Evolutionary conservation across 805 yeast species (phyloP), one percentile per base, ranked within the genome.

Genomic region (Spathaspora hagerdaliae): DNA sequence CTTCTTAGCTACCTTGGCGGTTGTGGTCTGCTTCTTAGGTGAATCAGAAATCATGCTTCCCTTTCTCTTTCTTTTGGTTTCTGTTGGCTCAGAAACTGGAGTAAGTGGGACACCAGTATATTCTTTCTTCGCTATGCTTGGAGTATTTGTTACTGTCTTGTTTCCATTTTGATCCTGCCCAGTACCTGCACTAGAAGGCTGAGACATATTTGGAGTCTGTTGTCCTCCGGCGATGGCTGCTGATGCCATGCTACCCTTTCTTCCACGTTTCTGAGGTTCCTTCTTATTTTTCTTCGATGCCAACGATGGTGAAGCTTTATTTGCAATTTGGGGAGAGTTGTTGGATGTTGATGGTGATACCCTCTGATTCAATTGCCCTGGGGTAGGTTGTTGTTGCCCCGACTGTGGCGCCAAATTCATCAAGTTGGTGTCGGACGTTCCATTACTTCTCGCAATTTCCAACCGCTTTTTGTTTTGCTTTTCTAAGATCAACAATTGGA

Each of bases 401-500:
- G 12, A 44, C 39, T 39, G 34, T 13, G 42, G 44, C 3, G 42
- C 36, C 24, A 43, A 12, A 45, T 35, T 35, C 27, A 27, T 27
- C 14, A 31, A 13, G 13, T 37, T 37, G 6, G 36, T 50, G 43
- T 57, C 58, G 6, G 50, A 43, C 14, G 47, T 50, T 2, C 65
- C 66, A 49, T 53, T 69, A 50, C 63, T 67, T 34, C 81, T 61
- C 5, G 77, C 80, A 43, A 73, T 76, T 53, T 78, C 82, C 41
- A 85, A 67, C 44, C 87, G 74, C 60, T 79, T 81, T 59, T 84
- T 83, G 62, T 85, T 87, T 59, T 86, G 91, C 51, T 79, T 79
- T 56, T 87, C 96, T 57, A 88, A 66, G 44, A 84, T 60, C 77
- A 85, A 77, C 52, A 87, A 67, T 62, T 87, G 92, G 72, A 80